These are phyloP conservation scores for Fusarium sp. DNA, from an alignment of 2,329 filamentous ascomycete genomes.

Conservation along the genomic window DNA sequence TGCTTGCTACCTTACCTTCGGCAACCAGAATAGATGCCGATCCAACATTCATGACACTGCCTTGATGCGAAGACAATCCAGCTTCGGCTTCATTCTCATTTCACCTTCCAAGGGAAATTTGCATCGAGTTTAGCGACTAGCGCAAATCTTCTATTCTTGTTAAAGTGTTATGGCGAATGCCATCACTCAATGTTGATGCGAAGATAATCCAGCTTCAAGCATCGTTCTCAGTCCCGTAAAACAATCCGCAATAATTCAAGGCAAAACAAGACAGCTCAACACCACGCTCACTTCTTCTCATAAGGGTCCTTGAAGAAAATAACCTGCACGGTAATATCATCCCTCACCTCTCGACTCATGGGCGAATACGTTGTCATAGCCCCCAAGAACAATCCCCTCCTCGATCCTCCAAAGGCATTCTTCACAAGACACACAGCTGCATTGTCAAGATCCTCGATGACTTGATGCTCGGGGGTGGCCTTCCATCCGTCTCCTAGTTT, in stretches of 20 bases:
- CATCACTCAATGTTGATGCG: background rate
- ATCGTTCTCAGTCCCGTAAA: background rate
- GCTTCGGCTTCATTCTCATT: background rate
- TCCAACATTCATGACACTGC: background rate
- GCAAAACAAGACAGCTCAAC: background rate
- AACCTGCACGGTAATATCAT: slow-evolving; percentile 87
- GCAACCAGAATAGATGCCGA: background rate
- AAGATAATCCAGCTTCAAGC: background rate
- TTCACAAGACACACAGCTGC: slow-evolving; percentile 84
- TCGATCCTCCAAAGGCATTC: slow-evolving; percentile 83
- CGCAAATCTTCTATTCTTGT: background rate
- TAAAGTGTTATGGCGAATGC: background rate
- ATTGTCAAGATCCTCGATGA: slow-evolving; percentile 80
- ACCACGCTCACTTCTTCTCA: slow-evolving; percentile 74
- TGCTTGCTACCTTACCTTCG: background rate
- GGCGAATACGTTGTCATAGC: slow-evolving; percentile 79
- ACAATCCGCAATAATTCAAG: background rate
- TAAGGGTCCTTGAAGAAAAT: slow-evolving; percentile 68
- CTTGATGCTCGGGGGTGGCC: slow-evolving; percentile 68
- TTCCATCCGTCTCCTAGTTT: slow-evolving; percentile 42
- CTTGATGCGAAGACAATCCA: background rate
- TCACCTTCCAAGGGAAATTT: background rate
- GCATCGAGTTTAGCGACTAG: background rate
- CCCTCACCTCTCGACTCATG: slow-evolving; percentile 72
- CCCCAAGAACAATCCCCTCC: slow-evolving; percentile 79